Evolutionary conservation across 345 rosid genomes (phyloP), one percentile per base, ranked within the genome.

Genomic region (Nasturtium officinale): DNA sequence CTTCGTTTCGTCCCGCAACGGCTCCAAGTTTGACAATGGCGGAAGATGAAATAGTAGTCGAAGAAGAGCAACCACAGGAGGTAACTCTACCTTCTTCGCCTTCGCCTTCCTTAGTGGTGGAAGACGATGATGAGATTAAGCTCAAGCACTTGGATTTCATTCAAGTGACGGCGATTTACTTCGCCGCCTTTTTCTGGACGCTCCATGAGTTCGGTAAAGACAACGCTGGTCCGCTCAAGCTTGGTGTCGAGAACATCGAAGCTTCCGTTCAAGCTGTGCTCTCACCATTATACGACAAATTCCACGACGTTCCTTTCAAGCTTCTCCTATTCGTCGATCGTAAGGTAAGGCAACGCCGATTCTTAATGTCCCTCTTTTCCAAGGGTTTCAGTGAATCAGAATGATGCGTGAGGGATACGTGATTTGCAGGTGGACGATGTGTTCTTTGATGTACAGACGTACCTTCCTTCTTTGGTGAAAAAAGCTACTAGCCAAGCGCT

Each of bases 201-300:
- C 10, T 89, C 32, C 89, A 87, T 65, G 90, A 85, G 61, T 83
- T 78, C 71, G 90, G 90, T n/a, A 93, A 90, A 72, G 85, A 86
- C 18, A 85, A 81, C 79, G 75, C 92, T 63, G 97, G 94, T 58
- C 94, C 96, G 2, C 89, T 89, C 20, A 81, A 81, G 68, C 79
- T 86, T 5, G 90, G 96, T 0, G 90, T 93, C 46, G 81, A 85
- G 55, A 67, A 85, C 61, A 82, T 93, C 52, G 89, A 90, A 77
- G 90, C 69, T 45, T 81, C 84, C 13, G 87, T 83, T 64, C 75
- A 63, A 57, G 76, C 82, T n/a, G 91, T 93, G 16, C 68, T 87
- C 42, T 79, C 89, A 0, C 97, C 96, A 23, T 80, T 90, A 23
- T 85, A 76, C 76, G 84, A 85, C 13, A 86, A 81, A 51, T 89